Evolutionary conservation across 495 filamentous ascomycete genomes (phyloP), one percentile per base, ranked within the genome.

Genomic region (Neurospora sp.): DNA sequence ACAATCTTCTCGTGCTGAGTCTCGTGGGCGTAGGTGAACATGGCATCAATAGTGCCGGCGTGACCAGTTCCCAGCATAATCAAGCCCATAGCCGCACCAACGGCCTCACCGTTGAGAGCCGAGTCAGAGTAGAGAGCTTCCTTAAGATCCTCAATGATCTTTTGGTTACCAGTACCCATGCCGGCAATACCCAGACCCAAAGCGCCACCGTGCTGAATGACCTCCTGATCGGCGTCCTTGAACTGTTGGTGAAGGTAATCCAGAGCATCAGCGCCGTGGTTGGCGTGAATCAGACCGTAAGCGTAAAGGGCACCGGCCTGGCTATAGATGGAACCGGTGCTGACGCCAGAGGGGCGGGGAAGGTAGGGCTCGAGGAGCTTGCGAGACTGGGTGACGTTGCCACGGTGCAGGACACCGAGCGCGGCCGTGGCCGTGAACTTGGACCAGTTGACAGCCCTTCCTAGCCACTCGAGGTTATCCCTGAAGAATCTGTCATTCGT

Each of bases 1-100:
- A 98, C 94, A 71, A 97, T 98, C 88, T 99, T 99, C 83, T 98
- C 96, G 82, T 99, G 96, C 71, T 95, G 93, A 0, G 96, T 99
- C 42, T 99, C 96, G 79, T 97, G 96, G 5, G 96, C 93, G 78
- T 99, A 99, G 73, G 93, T 92, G 69, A 98, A 94, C 94, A 99
- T 96, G 72, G 96, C 93, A 81, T 96, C 92, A 3, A 99, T 81
- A 6, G 92, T 93, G 81, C 91, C 92, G 79, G 94, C 89, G 79
- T 96, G 95, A 40, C 96, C 96, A 36, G 95, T 97, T 21, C 96
- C 96, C 59, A 98, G 81, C 95, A 98, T 98, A 79, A 99, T 93
- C 39, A 99, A 86, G 77, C 96, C 96, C 92, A 98, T 97, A 3
- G 94, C 88, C 45, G 98, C 87, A 72, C 96, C 96, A 39, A 97